Conservation (phyloP, 495 filamentous ascomycete species). For the Podospora fimiseda region DNA sequence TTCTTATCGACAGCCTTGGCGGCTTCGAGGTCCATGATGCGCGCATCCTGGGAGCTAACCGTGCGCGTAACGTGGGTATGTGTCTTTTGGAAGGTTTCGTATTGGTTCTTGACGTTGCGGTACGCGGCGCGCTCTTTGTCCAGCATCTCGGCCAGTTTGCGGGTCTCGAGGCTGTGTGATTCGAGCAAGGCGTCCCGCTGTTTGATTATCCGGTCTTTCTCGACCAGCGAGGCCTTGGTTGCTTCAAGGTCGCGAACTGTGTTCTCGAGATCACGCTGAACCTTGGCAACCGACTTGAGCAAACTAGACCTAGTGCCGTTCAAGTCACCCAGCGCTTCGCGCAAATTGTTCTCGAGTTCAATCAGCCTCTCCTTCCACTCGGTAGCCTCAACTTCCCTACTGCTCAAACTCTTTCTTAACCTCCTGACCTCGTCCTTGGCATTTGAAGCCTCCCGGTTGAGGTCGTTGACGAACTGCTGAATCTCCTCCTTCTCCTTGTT, state of each 20-base stretch:
- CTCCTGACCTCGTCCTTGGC: constrained; percentile 82
- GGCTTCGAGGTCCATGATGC: constrained; percentile 77
- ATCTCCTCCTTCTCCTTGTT: constrained; percentile 82
- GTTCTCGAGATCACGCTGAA: constrained; percentile 80
- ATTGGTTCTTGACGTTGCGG: constrained; percentile 74
- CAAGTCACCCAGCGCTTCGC: constrained; percentile 73
- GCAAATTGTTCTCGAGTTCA: constrained; percentile 81
- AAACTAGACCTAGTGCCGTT: constrained; percentile 82
- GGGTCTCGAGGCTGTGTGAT: constrained; percentile 75
- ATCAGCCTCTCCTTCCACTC: constrained; percentile 84
- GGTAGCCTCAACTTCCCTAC: constrained; percentile 77
- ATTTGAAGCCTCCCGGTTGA: constrained; percentile 71
- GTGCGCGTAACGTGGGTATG: constrained; percentile 78
- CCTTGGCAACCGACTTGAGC: constrained; percentile 76
- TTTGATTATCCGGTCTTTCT: constrained; percentile 83
- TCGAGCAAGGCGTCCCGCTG: constrained; percentile 92
- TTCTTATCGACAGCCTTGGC: constrained; percentile 65
- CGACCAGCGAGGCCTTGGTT: constrained; percentile 64
- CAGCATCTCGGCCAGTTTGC: constrained; percentile 77
- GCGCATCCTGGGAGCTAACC: constrained; percentile 73
- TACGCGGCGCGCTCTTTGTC: constrained; percentile 86
- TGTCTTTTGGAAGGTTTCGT: constrained; percentile 79
- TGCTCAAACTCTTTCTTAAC: constrained; percentile 72
- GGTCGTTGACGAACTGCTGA: constrained; percentile 66
- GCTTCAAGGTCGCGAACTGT: constrained; percentile 75